phyloP scores from a whole-genome alignment of 2,329 filamentous ascomycete species.

The Canariomyces notabilis region DNA sequence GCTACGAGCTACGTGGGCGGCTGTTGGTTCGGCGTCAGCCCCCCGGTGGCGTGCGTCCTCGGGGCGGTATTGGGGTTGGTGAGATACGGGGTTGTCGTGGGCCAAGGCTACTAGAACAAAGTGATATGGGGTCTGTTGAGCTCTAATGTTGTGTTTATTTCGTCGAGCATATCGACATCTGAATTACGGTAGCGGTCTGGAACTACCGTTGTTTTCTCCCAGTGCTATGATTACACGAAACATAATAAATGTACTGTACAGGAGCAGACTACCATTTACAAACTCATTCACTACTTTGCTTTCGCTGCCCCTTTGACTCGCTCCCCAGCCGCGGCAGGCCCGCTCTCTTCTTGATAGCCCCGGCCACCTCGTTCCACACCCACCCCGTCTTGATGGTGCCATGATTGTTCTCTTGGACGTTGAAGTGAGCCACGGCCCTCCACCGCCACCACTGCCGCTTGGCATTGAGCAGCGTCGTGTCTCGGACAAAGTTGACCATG shows the following conservation, averaged over 20 bases:
- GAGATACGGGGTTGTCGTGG: constrained; percentile 40
- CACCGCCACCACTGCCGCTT: constrained; percentile 35
- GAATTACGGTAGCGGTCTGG: no score
- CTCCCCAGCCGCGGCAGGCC: neutral
- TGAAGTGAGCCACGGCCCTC: constrained; percentile 34
- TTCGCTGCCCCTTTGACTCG: neutral
- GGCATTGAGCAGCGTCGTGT: constrained; percentile 19
- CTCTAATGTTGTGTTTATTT: no score
- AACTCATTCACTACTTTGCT: neutral
- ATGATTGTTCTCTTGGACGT: constrained; percentile 26
- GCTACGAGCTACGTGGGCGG: constrained; percentile 42
- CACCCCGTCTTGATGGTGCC: constrained; percentile 28
- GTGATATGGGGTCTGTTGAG: neutral
- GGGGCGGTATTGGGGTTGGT: constrained; percentile 44
- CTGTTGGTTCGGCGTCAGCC: constrained; percentile 42
- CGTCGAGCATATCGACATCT: no score
- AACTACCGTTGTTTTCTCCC: no score
- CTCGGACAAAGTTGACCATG: constrained; percentile 36
- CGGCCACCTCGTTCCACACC: constrained; percentile 34
- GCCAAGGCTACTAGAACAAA: no score
- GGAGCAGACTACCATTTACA: no score
- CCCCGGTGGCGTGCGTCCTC: constrained; percentile 40
- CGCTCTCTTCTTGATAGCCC: constrained; percentile 22
- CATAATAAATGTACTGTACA: no score
- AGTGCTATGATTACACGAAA: no score